A percentile compares a stretch with the other conserved stretches of the same genome.
Conservation (phyloP, 176 grass and related monocot species). For the Musa acuminata region DNA sequence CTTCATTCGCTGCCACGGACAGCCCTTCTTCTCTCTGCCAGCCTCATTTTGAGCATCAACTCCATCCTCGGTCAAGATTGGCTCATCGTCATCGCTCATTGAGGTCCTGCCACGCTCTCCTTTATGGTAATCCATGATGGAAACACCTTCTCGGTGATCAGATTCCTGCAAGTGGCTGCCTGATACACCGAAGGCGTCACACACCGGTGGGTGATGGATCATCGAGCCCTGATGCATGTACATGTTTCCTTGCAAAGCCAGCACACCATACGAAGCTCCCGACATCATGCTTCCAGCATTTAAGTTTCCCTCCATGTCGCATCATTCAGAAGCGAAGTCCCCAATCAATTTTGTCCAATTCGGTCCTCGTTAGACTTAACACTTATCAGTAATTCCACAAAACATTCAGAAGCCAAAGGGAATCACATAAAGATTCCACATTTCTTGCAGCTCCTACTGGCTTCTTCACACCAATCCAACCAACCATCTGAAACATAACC, state of each 20-base stretch:
- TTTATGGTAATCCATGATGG: not conserved
- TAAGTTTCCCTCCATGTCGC: not conserved
- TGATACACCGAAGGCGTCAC: not conserved
- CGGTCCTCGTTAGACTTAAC: too few species aligned
- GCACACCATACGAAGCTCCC: not conserved
- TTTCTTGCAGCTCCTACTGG: too few species aligned
- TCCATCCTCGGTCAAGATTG: not conserved
- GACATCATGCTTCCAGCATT: not conserved
- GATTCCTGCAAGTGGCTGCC: not conserved
- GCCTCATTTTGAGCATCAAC: not conserved
- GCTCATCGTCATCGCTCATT: not conserved
- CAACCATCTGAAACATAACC: too few species aligned
- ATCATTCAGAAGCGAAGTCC: too few species aligned
- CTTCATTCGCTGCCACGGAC: not conserved
- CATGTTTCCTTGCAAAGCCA: not conserved
- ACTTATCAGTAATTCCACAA: too few species aligned
- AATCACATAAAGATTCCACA: too few species aligned
- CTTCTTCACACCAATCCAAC: too few species aligned
- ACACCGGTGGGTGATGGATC: not conserved
- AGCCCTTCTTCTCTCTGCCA: not conserved
- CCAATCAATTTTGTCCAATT: too few species aligned
- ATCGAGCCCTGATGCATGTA: not conserved
- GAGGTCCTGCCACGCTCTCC: not conserved
- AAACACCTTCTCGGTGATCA: not conserved
- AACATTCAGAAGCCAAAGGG: too few species aligned